These are phyloP conservation scores for Colletotrichum siamense DNA, from an alignment of 2,329 filamentous ascomycete genomes.

Conservation along the genomic window DNA sequence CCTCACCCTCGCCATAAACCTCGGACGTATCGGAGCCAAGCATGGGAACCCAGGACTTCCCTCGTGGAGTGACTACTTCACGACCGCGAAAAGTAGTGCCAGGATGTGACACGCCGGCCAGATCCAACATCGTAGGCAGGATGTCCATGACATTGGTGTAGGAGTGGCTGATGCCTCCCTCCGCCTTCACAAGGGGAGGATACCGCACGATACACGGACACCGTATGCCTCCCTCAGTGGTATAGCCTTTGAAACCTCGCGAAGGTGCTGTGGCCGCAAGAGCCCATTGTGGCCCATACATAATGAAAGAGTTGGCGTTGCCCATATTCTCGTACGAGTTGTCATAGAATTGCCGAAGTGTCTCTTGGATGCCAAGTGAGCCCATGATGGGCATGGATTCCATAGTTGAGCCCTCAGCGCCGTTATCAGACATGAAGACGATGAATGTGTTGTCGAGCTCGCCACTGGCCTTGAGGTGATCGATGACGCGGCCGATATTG, in stretches of 20 bases:
- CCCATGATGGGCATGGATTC: background rate
- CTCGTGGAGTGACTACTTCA: background rate
- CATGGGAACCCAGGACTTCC: background rate
- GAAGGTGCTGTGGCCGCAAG: background rate
- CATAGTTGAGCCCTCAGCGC: constrained; percentile 30
- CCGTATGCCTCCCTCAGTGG: background rate
- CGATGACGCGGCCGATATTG: constrained; percentile 57
- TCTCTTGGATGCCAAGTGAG: constrained; percentile 56
- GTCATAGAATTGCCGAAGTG: constrained; percentile 43
- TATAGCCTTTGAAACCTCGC: background rate
- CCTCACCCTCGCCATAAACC: background rate
- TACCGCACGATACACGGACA: background rate
- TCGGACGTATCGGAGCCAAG: background rate
- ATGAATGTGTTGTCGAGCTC: constrained; percentile 59
- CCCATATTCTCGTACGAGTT: background rate
- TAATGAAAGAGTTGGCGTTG: background rate
- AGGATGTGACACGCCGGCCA: constrained; percentile 47
- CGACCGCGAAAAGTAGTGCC: background rate
- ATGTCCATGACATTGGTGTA: constrained; percentile 52
- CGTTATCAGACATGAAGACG: constrained; percentile 60
- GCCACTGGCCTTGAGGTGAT: constrained; percentile 51
- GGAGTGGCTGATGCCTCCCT: background rate
- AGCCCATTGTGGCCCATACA: background rate
- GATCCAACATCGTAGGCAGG: constrained; percentile 49
- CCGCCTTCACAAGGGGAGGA: background rate